Evolutionary conservation across 1,284 basidiomycete species (phyloP), one percentile per base, ranked within the genome.

Genomic region (Heliocybe sulcata): DNA sequence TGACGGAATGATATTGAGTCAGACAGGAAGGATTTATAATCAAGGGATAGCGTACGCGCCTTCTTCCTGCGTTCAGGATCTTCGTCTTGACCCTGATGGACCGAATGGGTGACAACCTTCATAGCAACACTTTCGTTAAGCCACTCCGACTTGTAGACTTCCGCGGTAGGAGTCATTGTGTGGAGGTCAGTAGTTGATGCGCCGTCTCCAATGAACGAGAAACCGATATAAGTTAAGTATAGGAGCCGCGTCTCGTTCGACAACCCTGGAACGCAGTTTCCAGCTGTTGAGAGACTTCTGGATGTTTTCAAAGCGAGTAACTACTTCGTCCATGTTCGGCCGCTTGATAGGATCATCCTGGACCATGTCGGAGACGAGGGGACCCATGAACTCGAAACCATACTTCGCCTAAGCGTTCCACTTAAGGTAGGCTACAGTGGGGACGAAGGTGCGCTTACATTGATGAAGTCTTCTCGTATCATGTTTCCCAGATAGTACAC

Each of bases 401-500:
- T 9, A 23, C 12, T 23, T 52, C 16, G 3, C 12, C 51, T 52
- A 49, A 3, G n/a, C 6, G 25, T 25, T 49, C 20, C 23, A 29
- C 14, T 4, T 25, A 49, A 22, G 6, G 47, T 9, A 4, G 12
- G 51, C 10, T 29, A 14, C 3, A 20, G 26, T 25, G n/a, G n/a
- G n/a, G n/a, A n/a, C n/a, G n/a, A 50, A 25, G 25, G n/a, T 3
- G 10, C 11, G 11, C 48, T n/a, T 8, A 57, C 60, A 25, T 55
- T 10, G 1, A 56, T 51, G 16, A 61, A 58, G 23, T 55, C 53
- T 23, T 58, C 22, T 75, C 75, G 59, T 6, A 61, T 55, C 14
- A 60, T 38, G 35, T 61, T 60, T 9, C 60, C 60, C 20, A 61
- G 31, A 16, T 61, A 60, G 53, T 64, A 63, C 12, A 60, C 54